Base-by-base conservation (phyloP, 768 basidiomycete species). In the Favolaschia claudopus region DNA sequence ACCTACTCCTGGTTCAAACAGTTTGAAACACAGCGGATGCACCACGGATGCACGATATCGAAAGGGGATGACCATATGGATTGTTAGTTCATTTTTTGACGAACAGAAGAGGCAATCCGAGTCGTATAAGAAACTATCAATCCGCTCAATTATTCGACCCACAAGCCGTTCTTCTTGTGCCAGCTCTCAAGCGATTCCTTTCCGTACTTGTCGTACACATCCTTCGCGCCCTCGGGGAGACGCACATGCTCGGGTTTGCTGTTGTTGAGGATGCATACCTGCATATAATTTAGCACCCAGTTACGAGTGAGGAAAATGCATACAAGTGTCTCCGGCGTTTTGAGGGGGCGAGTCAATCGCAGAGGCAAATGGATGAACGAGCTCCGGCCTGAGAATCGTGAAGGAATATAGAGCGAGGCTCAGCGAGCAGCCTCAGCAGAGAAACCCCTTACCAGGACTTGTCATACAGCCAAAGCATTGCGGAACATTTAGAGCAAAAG, bases 381-480 rank as follows among this genome's bases (percentile, higher is more conserved):
- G 65, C 25, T 88, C 84, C 0, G 87, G 86, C 87, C 87, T 89
- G n/a, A n/a, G 19, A 4, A 14, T 19, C n/a, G n/a, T n/a, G n/a
- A n/a, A n/a, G n/a, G n/a, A n/a, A n/a, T n/a, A n/a, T n/a, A n/a
- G n/a, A n/a, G 20, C 2, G 10, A 29, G 40, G 7, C 45, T 38
- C 20, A 24, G 20, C 19, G 14, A 38, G 36, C n/a, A 47, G 38
- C 28, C 12, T 36, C 25, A 40, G n/a, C n/a, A n/a, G n/a, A n/a
- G n/a, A n/a, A n/a, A n/a, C n/a, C n/a, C n/a, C 78, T 33, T 44
- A 88, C 88, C 86, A 88, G 2, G 62, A 58, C 46, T 76, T 66
- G 50, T 88, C 85, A 54, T 84, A 89, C 25, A 86, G 65, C 88
- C 88, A 89, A 9, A 89, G 72, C 88, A 89, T 89, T 37, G 80